Evolutionary conservation across 225 moss, liverwort and hornwort species (phyloP), one percentile per base, ranked within the genome.

Genomic region (Climacium dendroides): DNA sequence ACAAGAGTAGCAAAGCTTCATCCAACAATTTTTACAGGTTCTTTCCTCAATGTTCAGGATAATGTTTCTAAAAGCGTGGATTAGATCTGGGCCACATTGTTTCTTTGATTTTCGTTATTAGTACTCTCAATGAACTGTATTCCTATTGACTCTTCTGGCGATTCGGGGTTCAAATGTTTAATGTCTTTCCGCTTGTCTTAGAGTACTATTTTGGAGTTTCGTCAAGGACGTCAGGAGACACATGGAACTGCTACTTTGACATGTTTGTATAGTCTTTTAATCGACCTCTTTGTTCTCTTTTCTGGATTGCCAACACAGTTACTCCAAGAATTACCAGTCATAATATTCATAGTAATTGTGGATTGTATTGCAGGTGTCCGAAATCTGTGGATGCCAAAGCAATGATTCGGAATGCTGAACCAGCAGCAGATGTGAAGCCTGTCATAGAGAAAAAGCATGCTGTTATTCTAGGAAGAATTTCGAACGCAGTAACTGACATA

Each of bases 381-480:
- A 83, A 90, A 73, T 52, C 55, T 74, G 82, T 79, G 35, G 70
- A 87, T 41, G 20, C 41, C 55, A 57, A 71, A 70, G 80, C 50
- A 77, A 13, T 81, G 73, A 58, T 80, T 57, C 32, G 35, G 76
- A 60, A 61, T 88, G 89, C 83, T 79, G 88, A 86, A 77, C 65
- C 87, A 84, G 58, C 66, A 71, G 47, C 71, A 74, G 87, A 89
- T 69, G 87, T 87, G 82, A 93, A 93, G 85, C 88, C 80, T 66
- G 70, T 71, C 52, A 60, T 93, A 55, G 89, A 85, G 70, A 83
- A 75, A 32, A 80, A 64, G 20, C 83, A 76, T 83, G 57, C 59
- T 81, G 73, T 87, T 88, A 60, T 54, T 74, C 81, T 83, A 70
- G 53, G 66, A 88, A 82, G 82, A 86, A 86, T 29, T 47, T 79